A percentile compares a stretch with the other conserved stretches of the same genome.
These are phyloP conservation scores for Colletotrichum abscissum DNA, from an alignment of 2,329 filamentous ascomycete species.

Conservation along the genomic window DNA sequence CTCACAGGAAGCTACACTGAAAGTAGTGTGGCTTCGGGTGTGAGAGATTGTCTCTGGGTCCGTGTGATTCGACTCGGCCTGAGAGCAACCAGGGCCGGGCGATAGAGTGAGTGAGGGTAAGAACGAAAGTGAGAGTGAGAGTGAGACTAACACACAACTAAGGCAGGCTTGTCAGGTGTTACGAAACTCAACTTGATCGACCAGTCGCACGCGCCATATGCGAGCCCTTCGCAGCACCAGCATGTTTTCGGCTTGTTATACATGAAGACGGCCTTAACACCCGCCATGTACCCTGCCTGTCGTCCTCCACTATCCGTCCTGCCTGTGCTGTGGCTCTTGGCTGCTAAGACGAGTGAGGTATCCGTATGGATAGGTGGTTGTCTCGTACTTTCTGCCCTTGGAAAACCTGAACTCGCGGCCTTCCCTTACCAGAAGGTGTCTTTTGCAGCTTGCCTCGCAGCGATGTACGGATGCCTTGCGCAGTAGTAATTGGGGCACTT, in stretches of 20 bases:
- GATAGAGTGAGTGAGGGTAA: neutral
- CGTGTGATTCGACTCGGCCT: neutral
- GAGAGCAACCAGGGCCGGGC: neutral
- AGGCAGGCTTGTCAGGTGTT: constrained; percentile 28
- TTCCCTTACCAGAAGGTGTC: constrained; percentile 11
- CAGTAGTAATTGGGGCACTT: neutral
- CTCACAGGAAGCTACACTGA: constrained; percentile 6
- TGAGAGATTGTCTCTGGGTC: neutral
- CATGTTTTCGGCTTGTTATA: constrained; percentile 21
- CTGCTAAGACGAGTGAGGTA: neutral
- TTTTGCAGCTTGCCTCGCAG: neutral
- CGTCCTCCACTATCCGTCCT: neutral
- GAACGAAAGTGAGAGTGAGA: neutral
- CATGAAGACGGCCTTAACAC: constrained; percentile 11
- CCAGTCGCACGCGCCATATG: neutral
- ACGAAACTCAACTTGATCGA: neutral
- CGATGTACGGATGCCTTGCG: neutral
- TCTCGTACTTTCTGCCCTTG: neutral
- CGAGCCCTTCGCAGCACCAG: constrained; percentile 16
- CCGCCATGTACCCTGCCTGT: constrained; percentile 1
- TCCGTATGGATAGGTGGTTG: neutral
- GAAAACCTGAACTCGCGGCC: neutral
- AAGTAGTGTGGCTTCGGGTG: constrained; percentile 19
- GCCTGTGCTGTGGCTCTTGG: neutral
- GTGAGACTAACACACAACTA: constrained; percentile 15